These are phyloP conservation scores for Zymoseptoria ardabiliae DNA, from an alignment of 2,329 filamentous ascomycete genomes.

Conservation along the genomic window DNA sequence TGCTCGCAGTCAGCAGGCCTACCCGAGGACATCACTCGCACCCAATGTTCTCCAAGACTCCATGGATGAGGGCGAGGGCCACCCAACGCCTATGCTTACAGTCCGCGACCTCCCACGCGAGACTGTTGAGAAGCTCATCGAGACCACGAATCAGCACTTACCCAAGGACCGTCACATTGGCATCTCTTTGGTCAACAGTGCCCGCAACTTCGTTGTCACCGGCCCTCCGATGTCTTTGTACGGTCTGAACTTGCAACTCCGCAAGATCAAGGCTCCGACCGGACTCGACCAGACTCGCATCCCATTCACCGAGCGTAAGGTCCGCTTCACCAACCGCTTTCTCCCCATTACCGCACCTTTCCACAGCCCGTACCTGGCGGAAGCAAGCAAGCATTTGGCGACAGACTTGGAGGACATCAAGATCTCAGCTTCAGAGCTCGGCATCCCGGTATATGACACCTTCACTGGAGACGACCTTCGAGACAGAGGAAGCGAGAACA, in stretches of 20 bases:
- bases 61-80: slow-evolving; percentile 87
- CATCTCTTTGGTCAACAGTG: slow-evolving; percentile 94
- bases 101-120: slow-evolving; percentile 84
- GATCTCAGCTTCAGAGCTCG: slow-evolving; percentile 66
- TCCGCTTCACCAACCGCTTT: slow-evolving; percentile 95
- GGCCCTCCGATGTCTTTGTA: slow-evolving; percentile 93
- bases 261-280: slow-evolving; percentile 97
- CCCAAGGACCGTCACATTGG: slow-evolving; percentile 87
- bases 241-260: slow-evolving; percentile 86
- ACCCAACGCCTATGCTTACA: slow-evolving; percentile 93
- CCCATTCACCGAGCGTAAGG: slow-evolving; percentile 90
- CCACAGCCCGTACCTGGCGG: slow-evolving; percentile 86
- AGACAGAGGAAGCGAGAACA: slow-evolving; percentile 57
- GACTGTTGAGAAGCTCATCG: slow-evolving; percentile 91
- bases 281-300: slow-evolving; percentile 92
- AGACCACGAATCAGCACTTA: slow-evolving; percentile 93
- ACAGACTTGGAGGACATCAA: slow-evolving; percentile 78
- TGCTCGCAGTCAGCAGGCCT: slow-evolving; percentile 91
- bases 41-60: slow-evolving; percentile 89
- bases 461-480: slow-evolving; percentile 81
- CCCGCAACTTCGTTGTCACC: slow-evolving; percentile 92
- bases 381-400: slow-evolving; percentile 74
- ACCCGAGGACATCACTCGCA: slow-evolving; percentile 87
- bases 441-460: slow-evolving; percentile 83
- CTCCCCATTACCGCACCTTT: slow-evolving; percentile 96